Conservation (phyloP, 257 asterid genomes). For the Buddleja alternifolia region DNA sequence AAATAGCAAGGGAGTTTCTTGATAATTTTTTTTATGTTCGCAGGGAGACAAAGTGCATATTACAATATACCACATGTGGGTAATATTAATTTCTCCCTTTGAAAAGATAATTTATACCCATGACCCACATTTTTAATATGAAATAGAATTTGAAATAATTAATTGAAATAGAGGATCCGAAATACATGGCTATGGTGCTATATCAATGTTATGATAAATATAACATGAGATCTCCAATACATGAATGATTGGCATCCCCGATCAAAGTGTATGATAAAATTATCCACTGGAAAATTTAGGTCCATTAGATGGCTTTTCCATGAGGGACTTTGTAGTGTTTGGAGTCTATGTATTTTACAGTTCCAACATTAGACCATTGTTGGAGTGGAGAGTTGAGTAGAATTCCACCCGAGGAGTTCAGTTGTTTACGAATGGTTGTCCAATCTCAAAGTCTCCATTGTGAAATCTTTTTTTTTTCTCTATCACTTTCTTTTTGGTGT, state of each 20-base stretch:
- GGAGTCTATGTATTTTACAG: constrained; percentile 31
- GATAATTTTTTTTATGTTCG: no score
- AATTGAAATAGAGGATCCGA: no score
- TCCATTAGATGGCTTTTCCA: constrained; percentile 27
- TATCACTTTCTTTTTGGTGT: no score
- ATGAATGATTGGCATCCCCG: constrained; percentile 38
- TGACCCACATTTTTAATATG: no score
- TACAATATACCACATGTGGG: no score
- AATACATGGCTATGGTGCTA: no score
- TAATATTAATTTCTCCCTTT: no score
- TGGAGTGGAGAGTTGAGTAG: constrained; percentile 28
- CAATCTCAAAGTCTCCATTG: constrained; percentile 41
- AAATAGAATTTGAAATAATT: no score
- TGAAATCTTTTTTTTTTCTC: no score
- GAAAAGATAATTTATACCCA: no score
- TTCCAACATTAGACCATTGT: constrained; percentile 33
- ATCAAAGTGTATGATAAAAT: constrained; percentile 22
- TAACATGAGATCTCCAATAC: constrained; percentile 29
- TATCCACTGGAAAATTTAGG: not conserved
- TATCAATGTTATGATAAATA: constrained; percentile 3
- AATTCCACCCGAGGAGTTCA: constrained; percentile 32
- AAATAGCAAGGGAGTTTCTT: no score
- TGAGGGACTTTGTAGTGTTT: constrained; percentile 35
- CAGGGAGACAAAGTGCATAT: no score
- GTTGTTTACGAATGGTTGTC: constrained; percentile 33